Evolutionary conservation across 2,329 filamentous ascomycete genomes (phyloP).

Genomic region (Alternaria brassicicola): DNA sequence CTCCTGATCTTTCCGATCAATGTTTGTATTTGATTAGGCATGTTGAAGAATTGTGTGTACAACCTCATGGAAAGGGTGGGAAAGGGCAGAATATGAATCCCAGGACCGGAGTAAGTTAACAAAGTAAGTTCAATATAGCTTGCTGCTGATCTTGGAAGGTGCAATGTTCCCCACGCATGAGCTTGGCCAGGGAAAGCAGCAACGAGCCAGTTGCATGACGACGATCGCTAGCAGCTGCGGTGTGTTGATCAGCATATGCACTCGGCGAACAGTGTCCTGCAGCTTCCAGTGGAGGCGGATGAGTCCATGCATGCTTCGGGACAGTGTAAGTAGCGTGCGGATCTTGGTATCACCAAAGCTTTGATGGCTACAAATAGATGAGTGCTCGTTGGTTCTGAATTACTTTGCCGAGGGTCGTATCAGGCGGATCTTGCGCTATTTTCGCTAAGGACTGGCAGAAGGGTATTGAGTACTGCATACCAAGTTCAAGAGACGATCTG

Average conservation of each 20-base stretch:
- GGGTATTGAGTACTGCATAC: slow-evolving; percentile 11
- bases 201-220: slow-evolving; percentile 7
- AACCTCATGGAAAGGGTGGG: neutral
- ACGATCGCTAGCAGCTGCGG: slow-evolving; percentile 21
- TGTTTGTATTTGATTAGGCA: slow-evolving; percentile 49
- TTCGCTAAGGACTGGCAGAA: slow-evolving; percentile 18
- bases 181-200: slow-evolving; percentile 4
- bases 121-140: slow-evolving; percentile 5
- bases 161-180: slow-evolving; percentile 13
- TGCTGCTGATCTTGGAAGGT: slow-evolving; percentile 5
- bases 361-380: slow-evolving; percentile 10
- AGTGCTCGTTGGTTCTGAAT: slow-evolving; percentile 23
- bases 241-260: slow-evolving; percentile 19
- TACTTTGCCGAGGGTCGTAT: slow-evolving; percentile 19
- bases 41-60: slow-evolving; percentile 15
- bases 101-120: slow-evolving; percentile 1
- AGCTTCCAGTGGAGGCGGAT: slow-evolving; percentile 8
- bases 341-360: slow-evolving; percentile 9
- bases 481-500: slow-evolving; percentile 9
- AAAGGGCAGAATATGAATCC: neutral
- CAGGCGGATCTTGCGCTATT: neutral
- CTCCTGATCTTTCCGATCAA: slow-evolving; percentile 55
- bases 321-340: slow-evolving; percentile 9
- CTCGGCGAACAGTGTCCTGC: slow-evolving; percentile 20
- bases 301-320: slow-evolving; percentile 6